Percentiles rank a stretch among this genome's conserved stretches.
Evolutionary conservation across 495 filamentous ascomycete genomes (phyloP).

Genomic region (Neurospora sp.): DNA sequence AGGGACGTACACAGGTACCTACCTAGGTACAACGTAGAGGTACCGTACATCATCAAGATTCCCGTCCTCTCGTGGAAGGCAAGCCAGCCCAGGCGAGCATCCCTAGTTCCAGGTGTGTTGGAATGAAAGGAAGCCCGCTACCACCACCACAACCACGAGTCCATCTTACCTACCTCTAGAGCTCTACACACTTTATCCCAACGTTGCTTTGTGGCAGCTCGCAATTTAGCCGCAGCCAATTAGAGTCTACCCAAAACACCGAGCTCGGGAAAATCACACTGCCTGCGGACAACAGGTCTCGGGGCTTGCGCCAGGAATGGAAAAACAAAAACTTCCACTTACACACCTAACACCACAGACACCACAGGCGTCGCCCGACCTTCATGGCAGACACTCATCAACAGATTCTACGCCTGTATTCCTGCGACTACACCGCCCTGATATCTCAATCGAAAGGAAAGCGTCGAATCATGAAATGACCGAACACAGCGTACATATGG

Average conservation of each 20-base stretch:
- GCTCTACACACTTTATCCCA: conserved; percentile 3
- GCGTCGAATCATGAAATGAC: not conserved
- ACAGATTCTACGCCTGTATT: not conserved
- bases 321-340: not conserved
- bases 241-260: conserved; percentile 15
- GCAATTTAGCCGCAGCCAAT: conserved; percentile 34
- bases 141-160: not conserved
- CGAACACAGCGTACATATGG: not conserved
- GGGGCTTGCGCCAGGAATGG: not conserved
- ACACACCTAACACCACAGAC: not conserved
- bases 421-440: not conserved
- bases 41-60: not conserved
- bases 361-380: not conserved
- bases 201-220: conserved; percentile 14
- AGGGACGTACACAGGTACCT: not conserved
- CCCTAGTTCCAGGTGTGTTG: too few species aligned
- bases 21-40: not conserved
- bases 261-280: conserved; percentile 10
- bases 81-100: not conserved
- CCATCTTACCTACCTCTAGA: not conserved
- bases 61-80: not conserved
- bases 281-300: not conserved
- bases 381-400: not conserved
- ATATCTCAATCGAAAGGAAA: not conserved
- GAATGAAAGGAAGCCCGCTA: not conserved